Evolutionary conservation across 345 rosid genomes (phyloP), one percentile per base, ranked within the genome.

Genomic region (Bruguiera sexangula): DNA sequence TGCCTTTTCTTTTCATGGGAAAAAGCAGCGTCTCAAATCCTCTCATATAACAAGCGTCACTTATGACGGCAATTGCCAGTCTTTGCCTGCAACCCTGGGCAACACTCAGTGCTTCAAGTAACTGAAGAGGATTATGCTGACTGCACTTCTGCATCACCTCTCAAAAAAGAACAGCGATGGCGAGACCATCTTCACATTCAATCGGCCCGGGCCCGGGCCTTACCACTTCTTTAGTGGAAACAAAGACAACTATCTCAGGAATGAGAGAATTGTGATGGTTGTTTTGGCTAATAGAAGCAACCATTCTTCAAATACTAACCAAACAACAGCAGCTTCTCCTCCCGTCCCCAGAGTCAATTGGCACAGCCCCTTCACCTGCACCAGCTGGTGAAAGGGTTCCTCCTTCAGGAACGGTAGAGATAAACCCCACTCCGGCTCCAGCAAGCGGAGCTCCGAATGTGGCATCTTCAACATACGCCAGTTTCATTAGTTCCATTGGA

Each of bases 201-300:
- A 71, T 67, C 79, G 37, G 6, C 85, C 96, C 0, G 94, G 37
- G 6, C 85, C 96, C 0, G 94, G 96, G 4, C 82, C 94, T n/a
- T 75, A 66, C 79, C 75, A 85, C 65, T 90, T 88, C 89, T 85
- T 88, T 72, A 91, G 92, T 54, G 94, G 96, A 36, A 86, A 78
- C 78, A 80, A 79, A 78, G 85, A 84, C 55, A 77, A 85, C 75
- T 91, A 94, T 74, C 64, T 68, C 52, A 88, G 87, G 72, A 81
- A 80, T 54, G 85, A 91, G 78, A 91, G 87, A 78, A 36, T 91
- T 6, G 73, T 62, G 37, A 73, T 84, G 5, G 70, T 86, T 5
- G 95, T 91, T 70, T 68, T 91, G 79, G 93, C 93, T 8, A 86
- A 86, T 51, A 82, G 97, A 67, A 83, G 75, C 78, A 78, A 80